Evolutionary conservation across 192 early-diverging fungal genomes (phyloP).

Genomic region (Backusella mclennaniae): DNA sequence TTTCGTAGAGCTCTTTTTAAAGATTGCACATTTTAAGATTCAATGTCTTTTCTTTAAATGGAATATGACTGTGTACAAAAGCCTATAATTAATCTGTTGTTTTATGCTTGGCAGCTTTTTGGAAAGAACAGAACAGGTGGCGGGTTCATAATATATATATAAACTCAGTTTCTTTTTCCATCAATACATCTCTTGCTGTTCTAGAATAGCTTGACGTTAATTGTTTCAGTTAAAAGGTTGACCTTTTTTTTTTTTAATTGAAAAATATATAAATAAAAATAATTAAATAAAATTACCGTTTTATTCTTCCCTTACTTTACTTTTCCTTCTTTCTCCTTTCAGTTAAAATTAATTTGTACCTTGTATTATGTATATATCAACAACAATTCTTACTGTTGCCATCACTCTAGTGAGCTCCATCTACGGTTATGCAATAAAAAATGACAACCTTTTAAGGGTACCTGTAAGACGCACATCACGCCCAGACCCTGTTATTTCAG

Average conservation of each 20-base stretch:
- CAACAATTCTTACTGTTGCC: background rate
- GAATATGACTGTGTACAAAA: background rate
- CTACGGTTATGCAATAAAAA: background rate
- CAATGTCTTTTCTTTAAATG: background rate
- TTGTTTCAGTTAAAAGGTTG: background rate
- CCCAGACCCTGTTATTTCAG: background rate
- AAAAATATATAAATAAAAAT: background rate
- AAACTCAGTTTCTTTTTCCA: slow-evolving; percentile 5
- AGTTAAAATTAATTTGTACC: background rate
- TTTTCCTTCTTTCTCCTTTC: background rate
- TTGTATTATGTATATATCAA: background rate
- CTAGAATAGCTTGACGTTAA: background rate
- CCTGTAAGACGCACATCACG: background rate
- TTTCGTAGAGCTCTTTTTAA: background rate
- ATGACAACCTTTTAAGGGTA: background rate
- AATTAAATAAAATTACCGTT: background rate
- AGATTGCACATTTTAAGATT: background rate
- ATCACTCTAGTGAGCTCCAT: background rate
- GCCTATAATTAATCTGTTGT: background rate
- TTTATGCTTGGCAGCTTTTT: slow-evolving; percentile 7
- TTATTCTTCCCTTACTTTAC: background rate
- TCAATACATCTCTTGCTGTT: background rate
- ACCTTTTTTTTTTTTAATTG: slow-evolving; percentile 2
- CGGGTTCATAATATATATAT: background rate
- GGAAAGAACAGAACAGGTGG: background rate